phyloP scores from a whole-genome alignment of 331 rosid genomes.

The Spiraea crenata region DNA sequence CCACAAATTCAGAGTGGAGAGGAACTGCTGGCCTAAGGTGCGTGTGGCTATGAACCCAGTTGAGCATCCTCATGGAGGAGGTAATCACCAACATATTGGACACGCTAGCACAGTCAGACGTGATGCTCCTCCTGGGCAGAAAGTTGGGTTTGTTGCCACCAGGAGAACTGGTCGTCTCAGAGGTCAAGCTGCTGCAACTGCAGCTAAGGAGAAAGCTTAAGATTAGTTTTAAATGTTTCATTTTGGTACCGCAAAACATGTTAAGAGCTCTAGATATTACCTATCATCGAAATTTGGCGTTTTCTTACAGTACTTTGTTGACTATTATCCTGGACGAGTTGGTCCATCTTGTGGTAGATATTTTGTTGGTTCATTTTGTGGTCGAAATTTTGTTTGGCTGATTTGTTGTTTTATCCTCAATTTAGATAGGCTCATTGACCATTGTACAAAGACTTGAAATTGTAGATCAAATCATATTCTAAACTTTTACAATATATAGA shows the following conservation, averaged over 20 bases:
- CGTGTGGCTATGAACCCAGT: conserved; percentile 24
- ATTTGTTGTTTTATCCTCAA: not conserved
- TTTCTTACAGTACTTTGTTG: not conserved
- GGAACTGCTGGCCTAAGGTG: conserved; percentile 26
- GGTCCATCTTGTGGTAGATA: not conserved
- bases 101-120: conserved; percentile 23
- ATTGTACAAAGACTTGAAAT: too few species aligned
- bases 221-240: not conserved
- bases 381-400: not conserved
- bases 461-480: too few species aligned
- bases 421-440: too few species aligned
- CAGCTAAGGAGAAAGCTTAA: conserved; percentile 16
- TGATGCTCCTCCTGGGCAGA: conserved; percentile 22
- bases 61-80: conserved; percentile 24
- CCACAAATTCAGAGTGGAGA: conserved; percentile 21
- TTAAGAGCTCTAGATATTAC: not conserved
- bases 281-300: not conserved
- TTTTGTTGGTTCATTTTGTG: not conserved
- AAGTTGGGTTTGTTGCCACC: conserved; percentile 17
- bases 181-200: conserved; percentile 16
- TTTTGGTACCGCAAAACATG: not conserved
- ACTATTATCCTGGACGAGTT: not conserved
- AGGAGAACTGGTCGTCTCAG: conserved; percentile 21
- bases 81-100: conserved; percentile 21
- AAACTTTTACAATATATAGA: too few species aligned